These are phyloP conservation scores for Penicillium hordei DNA, from an alignment of 2,329 filamentous ascomycete genomes.

Conservation along the genomic window DNA sequence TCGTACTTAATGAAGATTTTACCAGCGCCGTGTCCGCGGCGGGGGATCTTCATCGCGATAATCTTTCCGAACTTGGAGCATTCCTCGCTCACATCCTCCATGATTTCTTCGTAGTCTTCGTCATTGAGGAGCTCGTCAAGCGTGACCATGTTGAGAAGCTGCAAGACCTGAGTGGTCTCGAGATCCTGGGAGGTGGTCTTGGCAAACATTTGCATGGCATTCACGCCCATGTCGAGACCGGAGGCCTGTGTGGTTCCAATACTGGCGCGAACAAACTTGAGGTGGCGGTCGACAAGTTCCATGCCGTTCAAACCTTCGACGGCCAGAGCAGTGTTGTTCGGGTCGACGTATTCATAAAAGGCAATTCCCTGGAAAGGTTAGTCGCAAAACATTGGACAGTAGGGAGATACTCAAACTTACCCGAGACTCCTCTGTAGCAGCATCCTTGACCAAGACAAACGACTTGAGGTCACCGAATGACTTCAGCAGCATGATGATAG, in stretches of 20 bases:
- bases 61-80: constrained; percentile 87
- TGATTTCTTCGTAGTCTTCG: constrained; percentile 97
- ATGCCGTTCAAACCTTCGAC: constrained; percentile 90
- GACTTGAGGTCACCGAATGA: constrained; percentile 92
- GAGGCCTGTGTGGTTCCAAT: constrained; percentile 91
- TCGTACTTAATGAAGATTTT: constrained; percentile 98
- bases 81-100: constrained; percentile 90
- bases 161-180: constrained; percentile 80
- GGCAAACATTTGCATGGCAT: constrained; percentile 96
- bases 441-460: constrained; percentile 87
- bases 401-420: constrained; percentile 54
- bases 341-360: constrained; percentile 90
- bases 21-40: constrained; percentile 83
- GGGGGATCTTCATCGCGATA: constrained; percentile 86
- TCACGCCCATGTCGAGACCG: constrained; percentile 91
- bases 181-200: constrained; percentile 78
- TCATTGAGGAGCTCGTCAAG: constrained; percentile 89
- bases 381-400: constrained; percentile 30
- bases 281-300: constrained; percentile 81
- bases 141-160: constrained; percentile 98
- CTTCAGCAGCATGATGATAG: constrained; percentile 84
- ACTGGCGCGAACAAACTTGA: constrained; percentile 85
- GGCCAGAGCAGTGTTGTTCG: constrained; percentile 72
- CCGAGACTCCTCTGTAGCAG: constrained; percentile 77
- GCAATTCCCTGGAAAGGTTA: constrained; percentile 70